Evolutionary conservation across 495 filamentous ascomycete species (phyloP), one percentile per base, ranked within the genome.

Genomic region (Penicillium simplicissimum): DNA sequence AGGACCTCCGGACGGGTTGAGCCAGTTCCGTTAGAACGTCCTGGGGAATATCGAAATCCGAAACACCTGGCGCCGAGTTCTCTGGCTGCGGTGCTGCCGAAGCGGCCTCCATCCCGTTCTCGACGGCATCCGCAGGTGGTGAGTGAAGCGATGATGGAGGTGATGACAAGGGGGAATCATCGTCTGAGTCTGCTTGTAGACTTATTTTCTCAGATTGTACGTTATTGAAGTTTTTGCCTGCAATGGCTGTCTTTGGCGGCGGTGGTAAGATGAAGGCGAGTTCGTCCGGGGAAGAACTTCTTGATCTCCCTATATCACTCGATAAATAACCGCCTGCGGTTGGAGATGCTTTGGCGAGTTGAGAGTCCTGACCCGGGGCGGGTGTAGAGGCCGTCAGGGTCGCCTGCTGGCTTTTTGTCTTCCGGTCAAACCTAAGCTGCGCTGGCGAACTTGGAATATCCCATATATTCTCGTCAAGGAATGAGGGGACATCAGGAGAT

Each of bases 91-190:
- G 49, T 55, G 14, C 38, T 25, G 9, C 23, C 35, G 49, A 1
- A 10, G 34, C 23, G 7, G 23, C 31, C 19, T 61, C 62, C 10
- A 17, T 35, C 28, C 57, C 52, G n/a, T 60, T 21, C 3, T 61
- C 36, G 33, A 58, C 51, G 3, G 59, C 48, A 34, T 61, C 38
- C 4, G 38, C 19, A 7, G 62, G 53, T 9, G 67, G 53, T 8
- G 68, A 74, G 7, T 57, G 52, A 31, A 71, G 45, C 5, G 69
- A 73, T 6, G 76, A 79, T 9, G 74, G 72, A 1, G 70, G 71
- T 7, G 81, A 80, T 19, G 81, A 81, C 15, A 82, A 67, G 13
- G 80, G 71, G 11, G 81, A 83, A 60, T 73, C 74, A 52, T 64
- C 58, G 19, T 65, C 60, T 8, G 64, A 70, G 19, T 1, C 31